Conservation (phyloP, 345 rosid species). For the Heritiera fomes region DNA sequence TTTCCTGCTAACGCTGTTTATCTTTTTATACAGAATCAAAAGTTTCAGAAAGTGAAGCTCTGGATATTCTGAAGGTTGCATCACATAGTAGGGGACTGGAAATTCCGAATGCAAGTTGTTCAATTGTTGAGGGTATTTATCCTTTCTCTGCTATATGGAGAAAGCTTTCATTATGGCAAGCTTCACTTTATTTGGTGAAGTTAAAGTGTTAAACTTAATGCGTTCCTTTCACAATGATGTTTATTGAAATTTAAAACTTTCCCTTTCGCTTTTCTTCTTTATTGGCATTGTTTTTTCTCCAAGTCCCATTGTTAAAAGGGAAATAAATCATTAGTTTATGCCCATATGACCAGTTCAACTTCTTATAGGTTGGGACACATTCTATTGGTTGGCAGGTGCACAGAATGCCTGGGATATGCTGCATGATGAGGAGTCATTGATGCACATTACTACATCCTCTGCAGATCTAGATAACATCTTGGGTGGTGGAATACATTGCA, state of each 20-base stretch:
- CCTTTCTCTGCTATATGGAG: slow-evolving; percentile 5
- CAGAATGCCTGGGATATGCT: slow-evolving; percentile 95
- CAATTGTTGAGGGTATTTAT: slow-evolving; percentile 48
- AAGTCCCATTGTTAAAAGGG: neutral
- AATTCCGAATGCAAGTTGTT: slow-evolving; percentile 28
- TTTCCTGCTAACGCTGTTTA: neutral
- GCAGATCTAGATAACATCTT: slow-evolving; percentile 76
- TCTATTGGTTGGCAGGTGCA: slow-evolving; percentile 47
- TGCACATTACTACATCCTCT: slow-evolving; percentile 75
- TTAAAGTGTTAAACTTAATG: neutral
- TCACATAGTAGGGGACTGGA: slow-evolving; percentile 28
- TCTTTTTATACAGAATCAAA: slow-evolving; percentile 42
- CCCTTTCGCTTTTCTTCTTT: neutral
- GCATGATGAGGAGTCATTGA: slow-evolving; percentile 61
- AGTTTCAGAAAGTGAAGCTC: slow-evolving; percentile 61
- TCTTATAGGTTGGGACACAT: neutral
- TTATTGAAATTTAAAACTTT: neutral
- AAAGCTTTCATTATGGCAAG: neutral
- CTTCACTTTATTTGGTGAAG: slow-evolving; percentile 12
- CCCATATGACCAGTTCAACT: neutral
- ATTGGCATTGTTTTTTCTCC: neutral
- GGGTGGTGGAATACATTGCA: slow-evolving; percentile 89
- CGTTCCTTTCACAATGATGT: neutral
- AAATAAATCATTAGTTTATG: neutral
- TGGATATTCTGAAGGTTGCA: slow-evolving; percentile 51